These are phyloP conservation scores for Begonia masoniana DNA, from an alignment of 306 rosid genomes.

Conservation along the genomic window DNA sequence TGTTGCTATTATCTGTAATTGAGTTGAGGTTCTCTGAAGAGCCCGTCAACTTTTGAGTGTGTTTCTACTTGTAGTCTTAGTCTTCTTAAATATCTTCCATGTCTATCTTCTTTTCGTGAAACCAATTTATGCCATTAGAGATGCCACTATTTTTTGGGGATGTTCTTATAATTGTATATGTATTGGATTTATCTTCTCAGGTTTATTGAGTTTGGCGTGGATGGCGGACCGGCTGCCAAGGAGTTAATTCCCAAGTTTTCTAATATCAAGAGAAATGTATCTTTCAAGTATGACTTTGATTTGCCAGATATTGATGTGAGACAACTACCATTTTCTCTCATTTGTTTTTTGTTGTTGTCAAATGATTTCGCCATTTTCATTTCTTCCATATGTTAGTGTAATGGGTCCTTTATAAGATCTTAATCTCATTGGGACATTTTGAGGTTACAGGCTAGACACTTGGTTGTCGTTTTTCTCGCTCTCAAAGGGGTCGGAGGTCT, in stretches of 20 bases:
- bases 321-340: not conserved
- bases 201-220: slow-evolving; percentile 68
- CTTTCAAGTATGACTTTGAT: slow-evolving; percentile 38
- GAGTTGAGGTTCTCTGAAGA: no score
- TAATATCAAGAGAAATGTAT: slow-evolving; percentile 25
- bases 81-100: no score
- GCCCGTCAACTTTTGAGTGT: no score
- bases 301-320: slow-evolving; percentile 53
- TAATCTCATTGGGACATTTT: slow-evolving; percentile 9
- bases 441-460: slow-evolving; percentile 39
- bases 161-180: slow-evolving; percentile 18
- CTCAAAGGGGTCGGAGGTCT: slow-evolving; percentile 78
- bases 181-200: slow-evolving; percentile 19
- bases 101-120: no score
- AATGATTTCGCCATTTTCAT: slow-evolving; percentile 2
- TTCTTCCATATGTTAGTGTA: not conserved
- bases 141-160: no score
- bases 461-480: slow-evolving; percentile 34
- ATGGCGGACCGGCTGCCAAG: slow-evolving; percentile 77
- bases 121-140: no score
- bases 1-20: no score
- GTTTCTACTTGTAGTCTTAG: no score
- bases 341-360: no score
- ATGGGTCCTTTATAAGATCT: slow-evolving; percentile 5
- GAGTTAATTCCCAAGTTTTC: slow-evolving; percentile 56